Evolutionary conservation across 768 basidiomycete species (phyloP), one percentile per base, ranked within the genome.

Genomic region (Tephrocybe rancida): DNA sequence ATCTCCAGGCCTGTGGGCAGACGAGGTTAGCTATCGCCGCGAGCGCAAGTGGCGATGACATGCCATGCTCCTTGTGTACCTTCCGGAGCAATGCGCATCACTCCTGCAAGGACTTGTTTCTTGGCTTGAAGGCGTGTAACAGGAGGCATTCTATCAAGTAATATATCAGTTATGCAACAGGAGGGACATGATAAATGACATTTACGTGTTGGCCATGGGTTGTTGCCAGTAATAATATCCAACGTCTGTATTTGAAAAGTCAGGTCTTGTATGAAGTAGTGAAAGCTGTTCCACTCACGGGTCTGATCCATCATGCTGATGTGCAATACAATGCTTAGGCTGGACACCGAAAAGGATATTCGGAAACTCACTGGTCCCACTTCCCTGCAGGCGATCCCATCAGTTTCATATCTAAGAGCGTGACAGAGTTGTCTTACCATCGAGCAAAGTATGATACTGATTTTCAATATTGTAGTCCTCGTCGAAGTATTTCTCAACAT

Each of bases 211-310:
- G 16, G 77, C 73, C 80, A 83, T 83, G 3, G 86, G 85, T 61
- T 85, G 85, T 58, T 90, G 86, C 83, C 86, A 87, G 67, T 88
- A 86, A 57, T 75, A 81, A 56, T 84, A 87, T 51, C 79, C 79
- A 53, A 84, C 64, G 64, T 82, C 74, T 78, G 30, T 13, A 48
- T n/a, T 38, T 1, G 27, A n/a, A 30, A n/a, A 52, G 32, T 10
- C n/a, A 39, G 19, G 3, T 39, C 22, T 22, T n/a, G 35, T 4
- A 26, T 19, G 1, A 22, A 25, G 27, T 30, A 24, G 21, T 39
- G 3, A 5, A 34, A 19, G 25, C 18, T 35, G 35, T 30, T 18
- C 34, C 3, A 62, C 73, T 54, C 49, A 77, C 76, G 85, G 22
- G 85, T 85, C 62, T 87, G 86, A 61, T 85, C 83, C 82, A 88